Evolutionary conservation across 495 filamentous ascomycete species (phyloP).

Genomic region (Xylaria flabelliformis): DNA sequence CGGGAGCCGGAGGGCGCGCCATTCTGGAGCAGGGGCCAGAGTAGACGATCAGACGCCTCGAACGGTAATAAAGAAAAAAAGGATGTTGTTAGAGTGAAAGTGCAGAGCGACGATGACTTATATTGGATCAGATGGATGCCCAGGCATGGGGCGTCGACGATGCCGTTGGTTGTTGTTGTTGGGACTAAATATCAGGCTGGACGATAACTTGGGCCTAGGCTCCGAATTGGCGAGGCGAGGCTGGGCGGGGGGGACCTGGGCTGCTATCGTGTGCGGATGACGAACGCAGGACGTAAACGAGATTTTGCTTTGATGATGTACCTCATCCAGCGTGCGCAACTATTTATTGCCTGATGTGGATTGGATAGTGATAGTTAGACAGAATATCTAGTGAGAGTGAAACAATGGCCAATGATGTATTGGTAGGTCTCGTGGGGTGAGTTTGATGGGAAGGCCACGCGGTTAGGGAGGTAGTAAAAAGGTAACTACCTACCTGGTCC

Average conservation of each 20-base stretch:
- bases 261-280: neutral
- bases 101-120: neutral
- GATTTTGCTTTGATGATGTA: neutral
- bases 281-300: neutral
- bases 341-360: slow-evolving; percentile 16
- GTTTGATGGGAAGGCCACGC: too few relatives aligned
- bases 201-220: neutral
- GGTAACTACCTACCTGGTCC: too few relatives aligned
- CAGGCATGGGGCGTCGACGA: neutral
- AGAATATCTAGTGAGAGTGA: neutral
- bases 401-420: neutral
- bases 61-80: neutral
- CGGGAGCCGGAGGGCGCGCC: slow-evolving; percentile 39
- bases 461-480: too few relatives aligned
- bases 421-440: neutral
- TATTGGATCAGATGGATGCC: neutral
- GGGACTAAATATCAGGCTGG: neutral
- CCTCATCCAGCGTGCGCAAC: neutral
- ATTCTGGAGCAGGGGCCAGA: slow-evolving; percentile 7
- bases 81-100: neutral
- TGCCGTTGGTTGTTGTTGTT: neutral
- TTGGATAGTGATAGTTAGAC: neutral
- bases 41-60: neutral
- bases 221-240: slow-evolving; percentile 1
- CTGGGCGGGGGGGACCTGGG: neutral